phyloP scores from a whole-genome alignment of 2,329 filamentous ascomycete genomes.

The Fusarium palustre region DNA sequence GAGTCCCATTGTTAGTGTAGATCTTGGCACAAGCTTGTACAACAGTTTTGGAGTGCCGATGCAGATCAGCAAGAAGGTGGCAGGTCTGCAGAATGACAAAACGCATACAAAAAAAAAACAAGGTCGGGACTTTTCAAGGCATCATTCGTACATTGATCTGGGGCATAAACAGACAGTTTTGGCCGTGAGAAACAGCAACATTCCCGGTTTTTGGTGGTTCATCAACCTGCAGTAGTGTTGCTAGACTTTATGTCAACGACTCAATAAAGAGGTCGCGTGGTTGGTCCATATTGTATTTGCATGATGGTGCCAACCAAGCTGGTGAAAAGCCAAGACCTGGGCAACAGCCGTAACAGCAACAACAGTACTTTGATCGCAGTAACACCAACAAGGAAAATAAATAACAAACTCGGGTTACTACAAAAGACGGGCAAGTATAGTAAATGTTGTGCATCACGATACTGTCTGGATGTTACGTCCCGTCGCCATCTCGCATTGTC shows the following conservation, averaged over 20 bases:
- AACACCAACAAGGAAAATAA: background rate
- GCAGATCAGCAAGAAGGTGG: slow-evolving; percentile 18
- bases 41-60: background rate
- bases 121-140: background rate
- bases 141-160: slow-evolving; percentile 21
- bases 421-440: background rate
- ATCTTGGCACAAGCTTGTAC: slow-evolving; percentile 16
- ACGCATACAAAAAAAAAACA: slow-evolving; percentile 1
- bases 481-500: slow-evolving; percentile 27
- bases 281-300: slow-evolving; percentile 4
- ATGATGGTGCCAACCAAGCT: slow-evolving; percentile 3
- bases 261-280: slow-evolving; percentile 12
- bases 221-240: slow-evolving; percentile 21
- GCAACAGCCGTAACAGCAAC: background rate
- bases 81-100: background rate
- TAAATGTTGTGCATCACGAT: background rate
- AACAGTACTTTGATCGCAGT: background rate
- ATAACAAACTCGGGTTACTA: slow-evolving; percentile 1
- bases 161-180: slow-evolving; percentile 19
- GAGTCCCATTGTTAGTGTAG: slow-evolving; percentile 10
- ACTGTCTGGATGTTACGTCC: slow-evolving; percentile 6
- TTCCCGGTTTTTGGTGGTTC: slow-evolving; percentile 27
- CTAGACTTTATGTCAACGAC: slow-evolving; percentile 29
- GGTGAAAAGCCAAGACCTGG: slow-evolving; percentile 24
- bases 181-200: slow-evolving; percentile 13